Percentiles rank a stretch among this genome's conserved stretches.
phyloP scores from a whole-genome alignment of 495 filamentous ascomycete species.

The Penicillium longicatenatum region DNA sequence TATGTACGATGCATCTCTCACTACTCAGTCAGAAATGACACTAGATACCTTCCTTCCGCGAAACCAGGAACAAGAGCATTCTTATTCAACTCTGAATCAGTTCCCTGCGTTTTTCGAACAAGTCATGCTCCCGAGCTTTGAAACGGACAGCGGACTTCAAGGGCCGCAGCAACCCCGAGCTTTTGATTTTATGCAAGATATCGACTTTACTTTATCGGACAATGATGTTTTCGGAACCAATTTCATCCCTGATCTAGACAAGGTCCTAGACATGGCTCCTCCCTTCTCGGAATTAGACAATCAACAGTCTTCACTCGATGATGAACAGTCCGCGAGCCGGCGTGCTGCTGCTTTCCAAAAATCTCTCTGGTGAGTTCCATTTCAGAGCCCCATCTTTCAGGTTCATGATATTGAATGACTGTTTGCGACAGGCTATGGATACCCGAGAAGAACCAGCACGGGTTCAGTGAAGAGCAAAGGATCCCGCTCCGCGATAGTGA shows the following conservation, averaged over 20 bases:
- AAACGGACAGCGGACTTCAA: neutral
- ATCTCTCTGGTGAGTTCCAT: constrained; percentile 25
- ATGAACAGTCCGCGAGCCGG: constrained; percentile 19
- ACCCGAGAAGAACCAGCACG: constrained; percentile 33
- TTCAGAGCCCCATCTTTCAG: neutral
- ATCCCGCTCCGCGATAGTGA: constrained; percentile 30
- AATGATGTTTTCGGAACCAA: constrained; percentile 24
- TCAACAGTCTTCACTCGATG: constrained; percentile 10
- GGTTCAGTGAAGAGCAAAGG: constrained; percentile 25
- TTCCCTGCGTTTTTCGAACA: constrained; percentile 35
- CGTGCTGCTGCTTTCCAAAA: constrained; percentile 29
- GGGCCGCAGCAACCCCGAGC: constrained; percentile 27
- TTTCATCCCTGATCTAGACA: constrained; percentile 28
- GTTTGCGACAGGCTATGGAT: constrained; percentile 25
- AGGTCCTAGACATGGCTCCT: constrained; percentile 15
- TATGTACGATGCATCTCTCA: neutral
- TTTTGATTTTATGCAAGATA: constrained; percentile 32
- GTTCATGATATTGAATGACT: neutral
- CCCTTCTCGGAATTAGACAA: constrained; percentile 10
- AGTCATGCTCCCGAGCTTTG: constrained; percentile 23
- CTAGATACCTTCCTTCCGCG: neutral
- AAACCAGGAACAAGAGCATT: neutral
- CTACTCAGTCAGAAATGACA: neutral
- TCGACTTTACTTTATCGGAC: constrained; percentile 19
- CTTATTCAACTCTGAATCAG: constrained; percentile 8